A percentile compares a stretch with the other conserved stretches of the same genome.
phyloP scores from a whole-genome alignment of 1,284 basidiomycete genomes.

The Papiliotrema fonsecae region DNA sequence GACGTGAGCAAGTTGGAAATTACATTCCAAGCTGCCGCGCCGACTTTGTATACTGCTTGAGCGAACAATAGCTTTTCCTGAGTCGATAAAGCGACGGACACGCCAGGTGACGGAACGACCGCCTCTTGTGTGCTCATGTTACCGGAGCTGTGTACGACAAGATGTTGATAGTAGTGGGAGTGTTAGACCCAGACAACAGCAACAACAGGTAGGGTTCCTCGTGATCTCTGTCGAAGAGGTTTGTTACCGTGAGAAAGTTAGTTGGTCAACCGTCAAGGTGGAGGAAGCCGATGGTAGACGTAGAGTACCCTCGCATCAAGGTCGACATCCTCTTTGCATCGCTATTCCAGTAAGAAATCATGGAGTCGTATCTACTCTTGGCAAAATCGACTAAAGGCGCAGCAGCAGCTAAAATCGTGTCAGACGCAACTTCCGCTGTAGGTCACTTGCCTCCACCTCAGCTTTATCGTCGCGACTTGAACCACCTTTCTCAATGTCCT shows the following conservation, averaged over 20 bases:
- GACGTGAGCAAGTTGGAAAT: slow-evolving; percentile 63
- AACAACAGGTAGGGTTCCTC: no score
- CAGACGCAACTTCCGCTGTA: slow-evolving; percentile 74
- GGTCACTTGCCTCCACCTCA: slow-evolving; percentile 5
- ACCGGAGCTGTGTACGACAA: not conserved
- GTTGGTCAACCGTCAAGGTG: no score
- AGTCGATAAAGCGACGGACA: slow-evolving; percentile 7
- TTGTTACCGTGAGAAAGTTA: no score
- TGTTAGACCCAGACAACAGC: no score
- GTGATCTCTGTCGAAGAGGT: no score
- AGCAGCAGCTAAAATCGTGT: slow-evolving; percentile 78
- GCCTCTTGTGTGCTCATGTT: not conserved
- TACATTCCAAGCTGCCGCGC: slow-evolving; percentile 65
- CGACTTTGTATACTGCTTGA: slow-evolving; percentile 78
- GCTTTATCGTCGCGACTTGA: not conserved
- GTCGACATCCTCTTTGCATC: slow-evolving; percentile 27
- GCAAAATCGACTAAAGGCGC: slow-evolving; percentile 85
- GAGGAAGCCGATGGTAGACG: no score
- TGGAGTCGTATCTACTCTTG: slow-evolving; percentile 85
- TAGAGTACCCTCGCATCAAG: no score
- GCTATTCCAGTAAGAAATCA: slow-evolving; percentile 6
- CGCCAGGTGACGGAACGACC: not conserved
- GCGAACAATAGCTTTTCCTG: slow-evolving; percentile 63
- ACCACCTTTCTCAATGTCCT: no score
- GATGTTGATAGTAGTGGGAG: not conserved